Base-by-base conservation (phyloP, 164 flowering plant species). In the Tinospora cordifolia region DNA sequence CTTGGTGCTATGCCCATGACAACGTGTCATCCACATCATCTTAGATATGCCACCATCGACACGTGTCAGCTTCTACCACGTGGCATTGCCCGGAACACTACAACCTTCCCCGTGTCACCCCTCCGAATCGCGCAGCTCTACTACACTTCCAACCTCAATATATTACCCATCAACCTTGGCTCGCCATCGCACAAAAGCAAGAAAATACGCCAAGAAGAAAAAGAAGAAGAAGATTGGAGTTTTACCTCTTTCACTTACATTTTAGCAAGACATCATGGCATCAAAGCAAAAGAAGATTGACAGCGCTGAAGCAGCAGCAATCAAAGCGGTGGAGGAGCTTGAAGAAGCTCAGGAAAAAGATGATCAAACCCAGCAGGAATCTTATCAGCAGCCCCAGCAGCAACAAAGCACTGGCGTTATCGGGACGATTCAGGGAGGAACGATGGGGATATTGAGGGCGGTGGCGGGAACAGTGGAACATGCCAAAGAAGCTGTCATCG, bases 401-500 rank as follows among this genome's bases (percentile, higher is more conserved):
- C 69, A 41, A 25, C 57, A 19, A 3, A 13, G 46, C 9, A 38
- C 69, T 24, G 76, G 74, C 8, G 67, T 76, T 26, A 46, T 76
- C 8, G 79, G 71, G 24, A 36, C 63, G 3, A 22, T 69, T 60
- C 39, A 63, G 22, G 78, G 64, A 12, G 39, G 71, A 3, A 57
- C 72, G 10, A 64, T 27, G 14, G 46, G 68, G 15, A 74, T 89
- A n/a, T 21, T 90, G 54, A 77, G 69, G 74, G 82, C 85, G 0
- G 89, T 88, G 14, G 75, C 71, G 26, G 83, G 76, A 15, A 87
- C 87, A 0, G 63, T 62, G n/a, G 90, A 72, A 60, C 87, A 86
- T 13, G 90, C 87, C 1, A 87, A 86, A 51, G 93, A 88, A 15
- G 86, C 83, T 30, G 78, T 76, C 13, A 24, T 67, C 1, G 86